These are phyloP conservation scores for Pseudognaphalium luteoalbum DNA, from an alignment of 129 eudicot species.

Conservation along the genomic window DNA sequence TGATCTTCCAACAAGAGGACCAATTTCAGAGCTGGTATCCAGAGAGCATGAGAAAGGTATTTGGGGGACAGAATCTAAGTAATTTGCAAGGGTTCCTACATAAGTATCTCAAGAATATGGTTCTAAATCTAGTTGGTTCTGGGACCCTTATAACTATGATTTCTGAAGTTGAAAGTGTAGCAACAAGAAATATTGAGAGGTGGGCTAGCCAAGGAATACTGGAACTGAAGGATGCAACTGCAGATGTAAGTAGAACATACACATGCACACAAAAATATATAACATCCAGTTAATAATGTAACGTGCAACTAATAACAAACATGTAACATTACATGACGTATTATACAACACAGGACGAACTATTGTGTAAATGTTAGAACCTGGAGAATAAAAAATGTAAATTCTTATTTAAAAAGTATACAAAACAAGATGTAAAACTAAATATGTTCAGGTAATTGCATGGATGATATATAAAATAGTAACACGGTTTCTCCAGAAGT, in stretches of 20 bases:
- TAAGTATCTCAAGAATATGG: slow-evolving; percentile 89
- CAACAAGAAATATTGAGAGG: slow-evolving; percentile 38
- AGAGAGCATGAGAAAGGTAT: slow-evolving; percentile 56
- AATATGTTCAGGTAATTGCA: no score
- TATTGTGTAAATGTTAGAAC: no score
- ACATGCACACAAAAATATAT: no score
- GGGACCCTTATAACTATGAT: slow-evolving; percentile 72
- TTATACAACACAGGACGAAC: no score
- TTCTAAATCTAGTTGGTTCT: slow-evolving; percentile 63
- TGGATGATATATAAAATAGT: no score
- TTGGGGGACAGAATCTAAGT: slow-evolving; percentile 70
- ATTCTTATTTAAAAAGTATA: no score
- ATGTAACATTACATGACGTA: no score
- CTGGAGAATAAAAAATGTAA: no score
- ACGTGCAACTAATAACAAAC: no score
- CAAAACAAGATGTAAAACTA: no score
- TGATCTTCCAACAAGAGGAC: slow-evolving; percentile 78
- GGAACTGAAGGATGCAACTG: slow-evolving; percentile 61
- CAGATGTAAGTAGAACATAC: slow-evolving; percentile 38
- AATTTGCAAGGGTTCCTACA: slow-evolving; percentile 33
- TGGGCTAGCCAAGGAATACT: slow-evolving; percentile 48
- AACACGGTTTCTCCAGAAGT: no score
- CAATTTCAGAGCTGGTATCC: slow-evolving; percentile 79
- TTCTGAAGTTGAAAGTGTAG: slow-evolving; percentile 56
- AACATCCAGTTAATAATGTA: no score